Evolutionary conservation across 257 asterid genomes (phyloP).

Genomic region (Nicotiana knightiana): DNA sequence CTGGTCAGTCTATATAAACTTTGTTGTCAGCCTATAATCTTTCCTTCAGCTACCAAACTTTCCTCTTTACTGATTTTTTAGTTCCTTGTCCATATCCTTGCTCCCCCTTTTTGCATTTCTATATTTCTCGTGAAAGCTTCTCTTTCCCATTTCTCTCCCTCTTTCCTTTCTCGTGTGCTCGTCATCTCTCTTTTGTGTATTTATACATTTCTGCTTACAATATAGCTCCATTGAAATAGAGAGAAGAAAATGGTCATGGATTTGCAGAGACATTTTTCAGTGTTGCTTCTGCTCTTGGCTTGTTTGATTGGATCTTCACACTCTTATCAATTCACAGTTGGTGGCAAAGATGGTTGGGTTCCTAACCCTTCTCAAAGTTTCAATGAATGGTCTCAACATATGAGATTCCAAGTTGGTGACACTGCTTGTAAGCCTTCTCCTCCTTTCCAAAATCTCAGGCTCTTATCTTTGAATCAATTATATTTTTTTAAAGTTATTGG

Average conservation of each 20-base stretch:
- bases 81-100: background rate
- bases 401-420: conserved; percentile 65
- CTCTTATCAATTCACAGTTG: conserved; percentile 36
- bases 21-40: background rate
- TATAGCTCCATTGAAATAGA: background rate
- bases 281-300: conserved; percentile 12
- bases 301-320: conserved; percentile 13
- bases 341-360: conserved; percentile 61
- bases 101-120: background rate
- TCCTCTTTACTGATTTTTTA: background rate
- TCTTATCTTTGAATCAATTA: no score
- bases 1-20: background rate
- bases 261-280: background rate
- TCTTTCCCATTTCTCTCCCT: background rate
- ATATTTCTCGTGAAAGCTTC: background rate
- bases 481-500: no score
- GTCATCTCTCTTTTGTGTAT: no score
- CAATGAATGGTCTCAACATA: conserved; percentile 51
- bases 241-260: background rate
- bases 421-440: conserved; percentile 46
- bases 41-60: background rate
- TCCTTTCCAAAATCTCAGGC: background rate
- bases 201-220: no score
- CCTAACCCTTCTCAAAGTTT: conserved; percentile 41
- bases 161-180: no score